phyloP scores from a whole-genome alignment of 1,139 yeast species.

The Kodamaea plutei region DNA sequence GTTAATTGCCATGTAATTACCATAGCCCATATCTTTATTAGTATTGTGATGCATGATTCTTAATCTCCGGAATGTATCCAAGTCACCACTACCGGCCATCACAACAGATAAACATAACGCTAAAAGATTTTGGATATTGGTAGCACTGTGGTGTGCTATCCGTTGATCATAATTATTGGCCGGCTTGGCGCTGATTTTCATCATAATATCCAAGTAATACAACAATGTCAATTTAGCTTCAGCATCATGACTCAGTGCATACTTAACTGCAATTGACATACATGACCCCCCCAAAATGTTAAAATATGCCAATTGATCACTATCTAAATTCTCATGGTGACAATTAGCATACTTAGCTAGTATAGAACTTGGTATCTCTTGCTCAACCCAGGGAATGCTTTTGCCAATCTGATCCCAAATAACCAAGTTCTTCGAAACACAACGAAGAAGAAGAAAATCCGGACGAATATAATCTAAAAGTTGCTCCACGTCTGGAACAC shows the following conservation, averaged over 20 bases:
- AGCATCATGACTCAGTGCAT: conserved; percentile 65
- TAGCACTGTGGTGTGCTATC: conserved; percentile 54
- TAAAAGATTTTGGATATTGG: conserved; percentile 55
- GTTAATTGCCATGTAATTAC: conserved; percentile 74
- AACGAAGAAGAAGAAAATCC: conserved; percentile 66
- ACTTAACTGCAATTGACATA: conserved; percentile 68
- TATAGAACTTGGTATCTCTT: conserved; percentile 50
- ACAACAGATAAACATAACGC: conserved; percentile 65
- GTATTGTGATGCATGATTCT: conserved; percentile 64
- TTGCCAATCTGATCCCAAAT: conserved; percentile 68
- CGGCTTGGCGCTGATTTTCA: conserved; percentile 48
- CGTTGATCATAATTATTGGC: conserved; percentile 56
- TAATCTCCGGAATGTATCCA: conserved; percentile 68
- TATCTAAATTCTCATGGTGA: conserved; percentile 34
- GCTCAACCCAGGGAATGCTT: conserved; percentile 56
- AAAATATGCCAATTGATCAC: conserved; percentile 62
- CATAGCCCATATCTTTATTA: conserved; percentile 49
- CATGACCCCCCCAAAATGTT: conserved; percentile 75
- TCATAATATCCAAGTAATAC: conserved; percentile 56
- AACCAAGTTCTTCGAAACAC: conserved; percentile 66
- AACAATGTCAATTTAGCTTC: conserved; percentile 59
- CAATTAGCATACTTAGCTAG: conserved; percentile 23
- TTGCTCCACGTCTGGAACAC: conserved; percentile 59
- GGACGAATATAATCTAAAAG: conserved; percentile 75
- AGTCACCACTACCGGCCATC: conserved; percentile 92